Base-by-base conservation (phyloP, 2,329 filamentous ascomycete genomes). In the Myrmaecium sp. region DNA sequence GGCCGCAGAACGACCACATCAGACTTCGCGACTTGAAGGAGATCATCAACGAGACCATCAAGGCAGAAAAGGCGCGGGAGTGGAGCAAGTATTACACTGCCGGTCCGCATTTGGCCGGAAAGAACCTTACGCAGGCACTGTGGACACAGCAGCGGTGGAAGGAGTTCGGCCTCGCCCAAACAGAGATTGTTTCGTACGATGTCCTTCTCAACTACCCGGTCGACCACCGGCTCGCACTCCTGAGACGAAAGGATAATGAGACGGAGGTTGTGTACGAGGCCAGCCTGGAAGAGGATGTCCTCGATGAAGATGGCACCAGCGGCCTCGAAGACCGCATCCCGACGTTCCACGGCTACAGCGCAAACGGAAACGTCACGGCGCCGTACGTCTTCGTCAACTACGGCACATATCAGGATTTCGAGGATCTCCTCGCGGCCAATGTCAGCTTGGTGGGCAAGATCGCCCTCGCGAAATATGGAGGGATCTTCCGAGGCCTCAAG, bases 301-400 rank as follows among this genome's bases (percentile, higher is more conserved):
- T 95, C 4, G 64, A 81, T 0, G 74, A 92, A 27, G 89, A 98
- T 47, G 66, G 72, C 3, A 91, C 83, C 0, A 82, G 73, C 11
- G 66, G 71, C 13, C 58, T 82, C 23, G 53, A 66, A 6, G 66
- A 83, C 41, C 64, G 81, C 16, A 66, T 95, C 14, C 83, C 86
- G 1, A 86, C 77, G 0, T 95, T 95, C 57, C 86, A 95, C 45
- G 89, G 86, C 28, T 95, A 94, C 51, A 92, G 82, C 4, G 83
- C 83, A 4, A 84, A 64, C 33, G 86, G 86, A 15, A 92, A 95
- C 48, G 86, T 91, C 25, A 94, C 86, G 0, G 82, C 71, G 3
- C 68, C 71, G 9, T 89, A 80, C 37, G 79, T 93, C 17, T 95
- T 76, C 43, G 82, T 80, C 47, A 94, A 94, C 52, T 92, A 89